Conservation (phyloP, 129 eudicot genomes). For the Artemisia annua region DNA sequence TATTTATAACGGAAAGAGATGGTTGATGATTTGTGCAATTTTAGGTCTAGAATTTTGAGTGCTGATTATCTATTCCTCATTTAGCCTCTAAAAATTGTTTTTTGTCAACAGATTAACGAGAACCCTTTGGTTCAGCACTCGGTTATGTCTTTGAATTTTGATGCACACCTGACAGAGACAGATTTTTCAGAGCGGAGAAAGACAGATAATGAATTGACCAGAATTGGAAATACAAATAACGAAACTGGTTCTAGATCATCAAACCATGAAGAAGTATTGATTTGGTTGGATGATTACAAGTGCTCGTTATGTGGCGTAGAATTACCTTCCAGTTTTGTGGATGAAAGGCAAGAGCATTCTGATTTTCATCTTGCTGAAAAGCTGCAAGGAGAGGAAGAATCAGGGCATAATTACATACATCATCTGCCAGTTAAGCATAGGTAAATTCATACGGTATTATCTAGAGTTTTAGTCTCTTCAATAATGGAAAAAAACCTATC, state of each 20-base stretch:
- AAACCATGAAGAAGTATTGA: constrained; percentile 31
- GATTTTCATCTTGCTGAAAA: constrained; percentile 89
- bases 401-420: constrained; percentile 22
- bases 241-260: constrained; percentile 50
- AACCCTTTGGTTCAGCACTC: constrained; percentile 7
- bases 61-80: too few relatives aligned
- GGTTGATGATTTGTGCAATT: too few relatives aligned
- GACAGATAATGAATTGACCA: constrained; percentile 8
- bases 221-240: constrained; percentile 23
- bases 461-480: background rate
- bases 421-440: constrained; percentile 39
- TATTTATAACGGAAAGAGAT: too few relatives aligned
- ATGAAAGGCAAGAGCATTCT: constrained; percentile 92
- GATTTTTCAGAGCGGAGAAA: constrained; percentile 23
- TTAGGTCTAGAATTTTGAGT: too few relatives aligned
- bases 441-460: constrained; percentile 28
- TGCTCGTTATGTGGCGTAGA: constrained; percentile 83
- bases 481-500: too few relatives aligned
- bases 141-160: constrained; percentile 13
- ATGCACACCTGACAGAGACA: constrained; percentile 22
- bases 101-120: constrained; percentile 31
- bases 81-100: background rate
- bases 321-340: constrained; percentile 75
- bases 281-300: constrained; percentile 85
- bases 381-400: constrained; percentile 81